Evolutionary conservation across 768 basidiomycete genomes (phyloP), one percentile per base, ranked within the genome.

Genomic region (Suillus subalutaceus): DNA sequence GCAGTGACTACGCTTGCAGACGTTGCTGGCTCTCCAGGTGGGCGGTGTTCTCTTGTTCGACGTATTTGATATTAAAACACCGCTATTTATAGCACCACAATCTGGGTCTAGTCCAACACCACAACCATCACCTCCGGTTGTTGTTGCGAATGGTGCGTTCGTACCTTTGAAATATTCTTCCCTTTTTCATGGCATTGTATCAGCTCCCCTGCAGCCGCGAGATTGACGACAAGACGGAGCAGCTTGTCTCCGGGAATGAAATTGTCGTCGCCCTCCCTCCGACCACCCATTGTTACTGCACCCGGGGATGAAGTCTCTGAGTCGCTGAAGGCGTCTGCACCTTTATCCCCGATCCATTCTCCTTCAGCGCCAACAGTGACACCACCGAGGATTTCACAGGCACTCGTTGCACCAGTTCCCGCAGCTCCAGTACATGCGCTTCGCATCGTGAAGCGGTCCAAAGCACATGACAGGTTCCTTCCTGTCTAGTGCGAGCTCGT

Each of bases 361-460:
- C 41, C 26, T 30, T 3, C 18, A 32, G 3, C 13, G 32, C 32
- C 32, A 60, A 10, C 18, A 30, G 26, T 32, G 41, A 60, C 59
- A n/a, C 68, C 64, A 12, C 63, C 62, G 15, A 55, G 23, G 26
- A 18, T 40, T 53, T 56, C 37, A 16, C 65, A 46, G 35, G 37
- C 61, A 65, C 66, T 26, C 26, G 38, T 64, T n/a, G 63, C 68
- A 41, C 60, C 71, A 50, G 66, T 66, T 32, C 67, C 72, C 1
- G 67, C 73, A 13, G 66, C 68, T 5, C 67, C 72, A 6, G 67
- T 74, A 10, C 77, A 75, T 5, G 75, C 74, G 15, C 68, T 75
- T 15, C 72, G 75, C 13, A 74, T 75, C 37, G 63, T 72, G 66
- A 78, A 77, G 66, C 70, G 73, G 6, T 72, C 70, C 60, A 73